A percentile compares a stretch with the other conserved stretches of the same genome.
These are phyloP conservation scores for Trichosporon sp. DNA, from an alignment of 1,284 basidiomycete species.

Conservation along the genomic window DNA sequence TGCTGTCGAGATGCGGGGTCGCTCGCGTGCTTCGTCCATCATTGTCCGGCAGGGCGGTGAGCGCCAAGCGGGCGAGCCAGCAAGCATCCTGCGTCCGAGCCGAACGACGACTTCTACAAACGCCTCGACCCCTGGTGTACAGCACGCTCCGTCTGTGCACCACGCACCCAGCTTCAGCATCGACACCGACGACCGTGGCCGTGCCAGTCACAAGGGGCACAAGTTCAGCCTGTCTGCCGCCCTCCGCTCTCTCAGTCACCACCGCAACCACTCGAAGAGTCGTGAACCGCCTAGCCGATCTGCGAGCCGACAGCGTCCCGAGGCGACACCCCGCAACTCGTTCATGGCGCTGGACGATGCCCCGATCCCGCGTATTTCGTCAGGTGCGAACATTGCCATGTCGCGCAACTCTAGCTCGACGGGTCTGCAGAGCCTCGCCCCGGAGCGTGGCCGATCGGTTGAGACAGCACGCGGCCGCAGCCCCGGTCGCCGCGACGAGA, in stretches of 20 bases:
- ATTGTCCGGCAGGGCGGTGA: neutral
- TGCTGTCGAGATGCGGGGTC: conserved; percentile 4
- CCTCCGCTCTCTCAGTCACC: conserved; percentile 52
- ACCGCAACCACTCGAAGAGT: conserved; percentile 46
- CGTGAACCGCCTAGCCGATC: conserved; percentile 35
- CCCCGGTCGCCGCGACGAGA: conserved; percentile 35
- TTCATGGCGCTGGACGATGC: conserved; percentile 23
- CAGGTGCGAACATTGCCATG: conserved; percentile 21
- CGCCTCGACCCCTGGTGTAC: neutral
- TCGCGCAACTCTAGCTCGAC: conserved; percentile 22
- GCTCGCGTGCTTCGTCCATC: conserved; percentile 7
- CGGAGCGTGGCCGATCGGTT: neutral
- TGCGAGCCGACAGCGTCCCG: conserved; percentile 27
- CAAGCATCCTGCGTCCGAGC: neutral
- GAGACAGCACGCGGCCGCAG: conserved; percentile 28
- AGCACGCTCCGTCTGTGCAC: neutral
- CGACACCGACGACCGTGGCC: conserved; percentile 32
- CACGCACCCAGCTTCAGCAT: conserved; percentile 23
- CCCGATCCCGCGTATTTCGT: conserved; percentile 14
- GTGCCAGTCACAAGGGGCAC: conserved; percentile 31
- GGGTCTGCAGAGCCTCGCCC: neutral
- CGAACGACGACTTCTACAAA: neutral
- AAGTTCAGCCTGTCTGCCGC: conserved; percentile 56
- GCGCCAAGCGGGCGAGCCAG: neutral
- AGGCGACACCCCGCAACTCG: conserved; percentile 26